These are phyloP conservation scores for Pseudopyricularia cyperi DNA, from an alignment of 2,329 filamentous ascomycete species.

Conservation along the genomic window DNA sequence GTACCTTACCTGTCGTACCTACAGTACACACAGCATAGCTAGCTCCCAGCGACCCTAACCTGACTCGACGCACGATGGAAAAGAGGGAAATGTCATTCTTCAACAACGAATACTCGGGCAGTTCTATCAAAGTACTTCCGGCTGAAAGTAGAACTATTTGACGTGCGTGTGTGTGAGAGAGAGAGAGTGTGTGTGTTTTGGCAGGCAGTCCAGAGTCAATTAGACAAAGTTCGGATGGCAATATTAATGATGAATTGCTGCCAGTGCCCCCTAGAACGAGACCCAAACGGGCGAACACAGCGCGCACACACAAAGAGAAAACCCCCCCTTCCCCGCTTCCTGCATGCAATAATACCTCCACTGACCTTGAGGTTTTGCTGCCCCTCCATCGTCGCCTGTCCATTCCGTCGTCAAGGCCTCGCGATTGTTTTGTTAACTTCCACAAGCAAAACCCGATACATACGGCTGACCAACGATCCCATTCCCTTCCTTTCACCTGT, in stretches of 20 bases:
- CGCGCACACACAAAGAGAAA: slow-evolving; percentile 2
- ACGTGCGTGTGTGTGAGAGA: neutral
- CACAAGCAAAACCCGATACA: neutral
- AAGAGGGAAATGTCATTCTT: too few species aligned
- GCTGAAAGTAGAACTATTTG: neutral
- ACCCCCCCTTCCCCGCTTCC: slow-evolving; percentile 1
- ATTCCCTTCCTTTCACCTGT: neutral
- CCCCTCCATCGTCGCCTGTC: neutral
- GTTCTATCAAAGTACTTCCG: neutral
- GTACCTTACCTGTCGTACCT: neutral
- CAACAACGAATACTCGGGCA: too few species aligned
- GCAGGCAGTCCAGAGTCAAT: too few species aligned
- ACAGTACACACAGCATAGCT: neutral
- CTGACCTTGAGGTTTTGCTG: neutral
- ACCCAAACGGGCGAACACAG: neutral
- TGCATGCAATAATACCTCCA: neutral
- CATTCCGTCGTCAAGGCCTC: neutral
- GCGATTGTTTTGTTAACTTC: neutral
- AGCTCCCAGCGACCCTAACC: neutral
- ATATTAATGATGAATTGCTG: neutral
- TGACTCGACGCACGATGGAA: neutral
- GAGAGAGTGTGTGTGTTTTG: neutral
- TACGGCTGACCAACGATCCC: neutral
- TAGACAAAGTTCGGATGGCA: too few species aligned
- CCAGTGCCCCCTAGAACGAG: neutral